Base-by-base conservation (phyloP, 2,329 filamentous ascomycete genomes). In the Trichoderma semiorbis region DNA sequence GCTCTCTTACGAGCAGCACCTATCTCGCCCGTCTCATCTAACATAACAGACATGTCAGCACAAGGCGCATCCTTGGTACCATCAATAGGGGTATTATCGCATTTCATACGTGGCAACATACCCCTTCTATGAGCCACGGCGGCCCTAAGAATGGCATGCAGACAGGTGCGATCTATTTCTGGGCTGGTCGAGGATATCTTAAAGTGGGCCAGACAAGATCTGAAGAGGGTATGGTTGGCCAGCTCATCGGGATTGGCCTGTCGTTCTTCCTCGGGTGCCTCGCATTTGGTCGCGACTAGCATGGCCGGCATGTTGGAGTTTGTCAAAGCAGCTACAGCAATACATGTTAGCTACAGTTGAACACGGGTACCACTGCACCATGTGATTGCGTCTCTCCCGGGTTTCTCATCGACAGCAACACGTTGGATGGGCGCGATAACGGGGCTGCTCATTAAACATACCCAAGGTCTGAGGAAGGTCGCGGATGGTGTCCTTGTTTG, bases 251-350 rank as follows among this genome's bases (percentile, higher is more conserved):
- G 88, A 77, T 95, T 90, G 70, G 97, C 86, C 78, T 93, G 88
- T 78, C 92, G 90, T 72, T 89, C 84, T 72, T 88, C 87, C 74
- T 91, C 88, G 62, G 91, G 90, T 65, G 90, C 88, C 80, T 98
- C 95, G 84, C 93, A 97, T 85, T 98, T 98, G 80, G 91, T 95
- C 70, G 94, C 93, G 66, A 97, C 93, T 55, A 98, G 87, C 74
- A 95, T 87, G 68, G 92, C 92, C 10, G 95, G 94, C 50, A 97
- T 83, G 28, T 87, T 87, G 21, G 92, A 90, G 76, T 91, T 92
- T 72, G 90, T 88, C 66, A 97, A 85, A 55, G 91, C 91, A 83
- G 90, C 94, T 97, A 80, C 77, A 30, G 34, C 16, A 43, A 7
- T 28, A 32, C 64, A 14, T 30, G 26, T 67, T 47, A 72, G 61